Conservation (phyloP, 116 monocot genomes). For the Papilionanthe hybrid region DNA sequence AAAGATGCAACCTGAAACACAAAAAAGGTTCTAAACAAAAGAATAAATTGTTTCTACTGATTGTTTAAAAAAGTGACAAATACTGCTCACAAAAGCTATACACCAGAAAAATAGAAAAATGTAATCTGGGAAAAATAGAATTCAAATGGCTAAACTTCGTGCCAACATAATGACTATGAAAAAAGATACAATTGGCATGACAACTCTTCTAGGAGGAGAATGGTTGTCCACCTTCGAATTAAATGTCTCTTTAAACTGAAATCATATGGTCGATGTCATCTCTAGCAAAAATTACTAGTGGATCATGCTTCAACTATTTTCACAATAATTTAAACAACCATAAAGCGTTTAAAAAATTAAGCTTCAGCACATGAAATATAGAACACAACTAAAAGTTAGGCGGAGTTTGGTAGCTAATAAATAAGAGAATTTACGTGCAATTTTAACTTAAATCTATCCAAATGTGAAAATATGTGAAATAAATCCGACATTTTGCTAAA, state of each 20-base stretch:
- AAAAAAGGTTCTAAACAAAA: neutral
- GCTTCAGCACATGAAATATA: neutral
- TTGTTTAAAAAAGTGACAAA: too few relatives aligned
- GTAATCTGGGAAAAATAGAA: neutral
- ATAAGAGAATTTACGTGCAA: too few relatives aligned
- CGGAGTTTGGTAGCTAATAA: too few relatives aligned
- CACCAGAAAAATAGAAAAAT: neutral
- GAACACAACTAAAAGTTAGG: neutral
- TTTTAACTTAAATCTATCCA: too few relatives aligned
- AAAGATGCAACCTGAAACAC: conserved; percentile 66
- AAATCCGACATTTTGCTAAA: too few relatives aligned
- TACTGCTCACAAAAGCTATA: too few relatives aligned
- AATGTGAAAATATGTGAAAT: too few relatives aligned
- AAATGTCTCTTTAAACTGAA: neutral
- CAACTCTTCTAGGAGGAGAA: neutral
- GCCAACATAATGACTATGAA: neutral
- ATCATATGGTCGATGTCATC: neutral
- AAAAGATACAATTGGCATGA: neutral
- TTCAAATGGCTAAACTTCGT: neutral
- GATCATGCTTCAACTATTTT: neutral
- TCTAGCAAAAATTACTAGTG: neutral
- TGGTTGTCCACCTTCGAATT: neutral
- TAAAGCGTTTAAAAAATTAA: neutral
- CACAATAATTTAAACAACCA: neutral
- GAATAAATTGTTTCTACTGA: neutral